A percentile compares a stretch with the other conserved stretches of the same genome.
Evolutionary conservation across 1,139 yeast genomes (phyloP).

Genomic region (Kodamaea anthophila): DNA sequence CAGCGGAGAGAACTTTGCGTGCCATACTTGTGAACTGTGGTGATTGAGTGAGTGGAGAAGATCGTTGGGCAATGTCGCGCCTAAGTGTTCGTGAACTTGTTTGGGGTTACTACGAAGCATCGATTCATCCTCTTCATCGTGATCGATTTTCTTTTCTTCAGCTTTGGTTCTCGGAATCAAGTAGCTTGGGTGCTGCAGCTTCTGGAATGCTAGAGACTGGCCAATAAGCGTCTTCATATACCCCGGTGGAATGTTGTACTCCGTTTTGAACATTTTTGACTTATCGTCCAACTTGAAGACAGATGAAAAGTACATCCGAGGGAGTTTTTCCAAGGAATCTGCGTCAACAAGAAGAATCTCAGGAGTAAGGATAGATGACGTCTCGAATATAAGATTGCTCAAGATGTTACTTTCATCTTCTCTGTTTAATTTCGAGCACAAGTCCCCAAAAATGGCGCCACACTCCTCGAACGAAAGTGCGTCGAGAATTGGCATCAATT

Average conservation of each 20-base stretch:
- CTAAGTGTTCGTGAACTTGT: conserved; percentile 9
- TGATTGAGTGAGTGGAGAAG: conserved; percentile 35
- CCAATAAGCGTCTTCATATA: conserved; percentile 24
- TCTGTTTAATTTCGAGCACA: conserved; percentile 14
- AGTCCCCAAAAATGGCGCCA: conserved; percentile 7
- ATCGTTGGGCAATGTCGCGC: conserved; percentile 40
- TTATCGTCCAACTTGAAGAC: conserved; percentile 8
- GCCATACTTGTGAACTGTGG: conserved; percentile 83
- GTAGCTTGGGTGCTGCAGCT: conserved; percentile 26
- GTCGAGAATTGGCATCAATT: conserved; percentile 27
- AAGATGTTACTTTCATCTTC: conserved; percentile 26
- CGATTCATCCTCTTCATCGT: conserved; percentile 8
- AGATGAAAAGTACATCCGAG: conserved; percentile 5
- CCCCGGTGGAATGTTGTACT: conserved; percentile 13
- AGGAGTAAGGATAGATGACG: conserved; percentile 1
- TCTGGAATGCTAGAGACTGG: conserved; percentile 25
- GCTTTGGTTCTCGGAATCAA: conserved; percentile 26
- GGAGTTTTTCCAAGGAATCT: background rate
- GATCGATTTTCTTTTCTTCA: conserved; percentile 5
- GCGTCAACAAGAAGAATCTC: conserved; percentile 9
- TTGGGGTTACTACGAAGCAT: conserved; percentile 8
- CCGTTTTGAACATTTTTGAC: conserved; percentile 7
- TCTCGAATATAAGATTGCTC: conserved; percentile 13
- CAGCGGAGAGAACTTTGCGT: conserved; percentile 66
- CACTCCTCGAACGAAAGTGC: conserved; percentile 11